phyloP scores from a whole-genome alignment of 129 eudicot genomes.

The Flaveria robusta region DNA sequence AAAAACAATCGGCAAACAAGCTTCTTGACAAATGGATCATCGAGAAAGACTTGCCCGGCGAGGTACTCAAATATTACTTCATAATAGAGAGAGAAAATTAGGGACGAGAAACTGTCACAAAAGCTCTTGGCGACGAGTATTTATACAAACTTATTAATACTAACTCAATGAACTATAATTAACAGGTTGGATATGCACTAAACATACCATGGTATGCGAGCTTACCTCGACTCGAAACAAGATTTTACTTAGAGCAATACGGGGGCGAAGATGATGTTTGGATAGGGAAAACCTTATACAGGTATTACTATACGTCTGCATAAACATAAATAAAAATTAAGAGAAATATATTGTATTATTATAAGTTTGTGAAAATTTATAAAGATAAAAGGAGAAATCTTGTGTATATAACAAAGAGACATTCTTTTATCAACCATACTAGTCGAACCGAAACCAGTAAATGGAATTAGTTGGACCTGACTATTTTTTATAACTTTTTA shows the following conservation, averaged over 20 bases:
- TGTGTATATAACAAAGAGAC: too few relatives aligned
- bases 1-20: slow-evolving; percentile 62
- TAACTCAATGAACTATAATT: background rate
- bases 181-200: slow-evolving; percentile 82
- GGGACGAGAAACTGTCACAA: background rate
- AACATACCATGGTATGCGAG: slow-evolving; percentile 89
- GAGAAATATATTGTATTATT: too few relatives aligned
- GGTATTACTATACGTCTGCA: slow-evolving; percentile 44
- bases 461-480: too few relatives aligned
- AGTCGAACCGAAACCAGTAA: too few relatives aligned
- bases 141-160: background rate
- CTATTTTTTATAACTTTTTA: too few relatives aligned
- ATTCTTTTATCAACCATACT: too few relatives aligned
- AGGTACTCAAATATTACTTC: slow-evolving; percentile 49
- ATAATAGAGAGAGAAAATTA: background rate
- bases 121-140: background rate
- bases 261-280: slow-evolving; percentile 93
- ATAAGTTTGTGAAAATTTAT: too few relatives aligned
- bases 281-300: slow-evolving; percentile 96
- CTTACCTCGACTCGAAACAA: slow-evolving; percentile 80
- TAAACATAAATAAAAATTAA: background rate
- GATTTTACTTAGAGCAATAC: slow-evolving; percentile 80
- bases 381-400: too few relatives aligned
- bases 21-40: slow-evolving; percentile 96
- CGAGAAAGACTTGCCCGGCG: slow-evolving; percentile 87